Base-by-base conservation (phyloP, 73 alveolate species). In the Uronychia binucleata region DNA sequence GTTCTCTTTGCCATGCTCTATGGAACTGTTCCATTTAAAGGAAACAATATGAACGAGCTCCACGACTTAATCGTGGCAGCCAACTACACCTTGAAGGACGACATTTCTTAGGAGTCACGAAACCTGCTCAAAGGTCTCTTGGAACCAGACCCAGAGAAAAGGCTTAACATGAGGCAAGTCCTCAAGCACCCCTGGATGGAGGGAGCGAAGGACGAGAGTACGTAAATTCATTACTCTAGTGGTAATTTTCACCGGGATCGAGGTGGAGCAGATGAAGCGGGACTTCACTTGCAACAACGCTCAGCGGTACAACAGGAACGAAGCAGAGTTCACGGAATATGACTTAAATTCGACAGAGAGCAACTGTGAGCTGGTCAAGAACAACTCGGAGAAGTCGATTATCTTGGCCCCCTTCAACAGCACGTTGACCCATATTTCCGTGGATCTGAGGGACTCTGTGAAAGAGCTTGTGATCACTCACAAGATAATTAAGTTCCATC, bases 11-110 rank as follows among this genome's bases (percentile, higher is more conserved):
- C 97, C 30, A 94, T 97, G 89, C 85, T 96, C 25, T 95, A 93
- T 79, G 99, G 99, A 30, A 97, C 97, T 59, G 96, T 97, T 0
- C 99, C 99, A 31, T 97, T 97, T 86, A 96, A 93, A 88, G 99
- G 97, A 28, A 96, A 88, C 74, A 96, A 93, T 87, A 88, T 96
- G 94, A 92, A 90, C 34, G 99, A 96, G 79, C 82, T 97, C 58
- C 98, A 96, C 83, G 84, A 91, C 75, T 75, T 89, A 0, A 94
- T 94, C 30, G 35, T 88, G 33, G 86, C 33, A 34, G 96, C 95
- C 29, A 90, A 91, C 35, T 94, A 87, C 80, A 87, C 91, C 74
- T 31, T 79, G 59, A 88, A 91, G 31, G 95, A 91, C 34, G 93
- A 92, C 84, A 91, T 91, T 19, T 85, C 96, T 1, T 32, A 82